These are phyloP conservation scores for Globisporangium emineosum DNA, from an alignment of 352 stramenopile genomes.

Conservation along the genomic window DNA sequence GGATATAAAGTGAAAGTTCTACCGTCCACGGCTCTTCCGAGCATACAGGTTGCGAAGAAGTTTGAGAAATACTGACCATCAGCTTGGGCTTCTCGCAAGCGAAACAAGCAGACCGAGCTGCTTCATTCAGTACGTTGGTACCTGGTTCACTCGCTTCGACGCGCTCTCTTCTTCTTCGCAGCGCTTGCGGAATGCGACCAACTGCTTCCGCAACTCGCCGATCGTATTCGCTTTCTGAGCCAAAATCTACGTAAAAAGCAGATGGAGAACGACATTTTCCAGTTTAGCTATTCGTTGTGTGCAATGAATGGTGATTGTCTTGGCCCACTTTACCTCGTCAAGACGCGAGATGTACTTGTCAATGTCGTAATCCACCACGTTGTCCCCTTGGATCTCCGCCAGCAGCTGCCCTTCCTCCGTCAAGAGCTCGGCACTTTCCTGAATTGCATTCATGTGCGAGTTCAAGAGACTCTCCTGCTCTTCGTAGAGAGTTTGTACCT, in stretches of 20 bases:
- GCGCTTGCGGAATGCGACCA: conserved; percentile 74
- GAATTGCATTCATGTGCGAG: conserved; percentile 95
- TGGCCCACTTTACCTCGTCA: conserved; percentile 51
- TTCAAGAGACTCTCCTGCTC: conserved; percentile 96
- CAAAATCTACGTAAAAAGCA: conserved; percentile 80
- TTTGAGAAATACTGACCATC: not conserved
- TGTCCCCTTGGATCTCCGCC: conserved; percentile 84
- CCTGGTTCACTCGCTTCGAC: conserved; percentile 38
- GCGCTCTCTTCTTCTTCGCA: conserved; percentile 84
- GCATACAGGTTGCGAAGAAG: not conserved
- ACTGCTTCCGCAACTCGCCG: conserved; percentile 71
- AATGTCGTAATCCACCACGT: conserved; percentile 92
- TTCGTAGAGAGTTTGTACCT: conserved; percentile 93
- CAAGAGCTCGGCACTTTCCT: conserved; percentile 96
- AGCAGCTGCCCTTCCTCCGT: conserved; percentile 93
- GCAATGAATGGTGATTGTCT: not conserved
- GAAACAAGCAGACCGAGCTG: not conserved
- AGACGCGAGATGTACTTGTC: conserved; percentile 92
- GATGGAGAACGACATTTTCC: not conserved
- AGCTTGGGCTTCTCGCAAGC: not conserved
- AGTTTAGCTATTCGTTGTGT: not conserved
- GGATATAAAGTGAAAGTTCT: not conserved
- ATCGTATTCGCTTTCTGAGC: conserved; percentile 91
- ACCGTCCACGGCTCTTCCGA: not conserved
- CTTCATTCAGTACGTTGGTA: conserved; percentile 23